Evolutionary conservation across 2,329 filamentous ascomycete species (phyloP), one percentile per base, ranked within the genome.

Genomic region (Proliferodiscus dingleyae): DNA sequence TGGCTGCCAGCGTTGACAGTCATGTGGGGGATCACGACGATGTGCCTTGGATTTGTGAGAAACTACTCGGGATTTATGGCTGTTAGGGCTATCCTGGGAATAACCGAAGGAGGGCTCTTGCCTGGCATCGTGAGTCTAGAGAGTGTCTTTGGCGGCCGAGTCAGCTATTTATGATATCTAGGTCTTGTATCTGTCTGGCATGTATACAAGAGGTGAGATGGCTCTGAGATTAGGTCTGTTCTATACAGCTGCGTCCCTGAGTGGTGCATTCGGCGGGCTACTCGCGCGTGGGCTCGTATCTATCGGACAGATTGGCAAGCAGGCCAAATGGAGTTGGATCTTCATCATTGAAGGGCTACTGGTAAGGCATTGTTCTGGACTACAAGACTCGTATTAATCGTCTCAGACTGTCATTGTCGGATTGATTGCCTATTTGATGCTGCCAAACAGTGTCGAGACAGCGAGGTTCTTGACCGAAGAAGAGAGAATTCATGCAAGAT

Each of bases 21-120:
- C 2, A 62, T 74, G 2, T 87, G 83, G 83, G 83, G 83, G 2
- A 72, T 89, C 30, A 78, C 85, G 2, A 82, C 81, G 0, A 73
- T 84, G 60, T 87, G 80, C 0, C 47, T 61, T 22, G 87, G 86
- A 1, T 61, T 62, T 39, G 57, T 61, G 9, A 47, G 44, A 26
- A 59, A 58, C 21, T 59, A 57, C 43, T 66, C 71, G 3, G 72
- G 75, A n/a, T 83, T 86, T 44, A 70, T 80, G 2, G 75, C 72
- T 6, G 77, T 83, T 11, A 72, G 81, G 15, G 78, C 78, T 6
- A 59, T 86, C 24, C 67, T 86, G 4, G 82, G 82, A 7, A 54
- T 81, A 3, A 75, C 77, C 0, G 83, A 86, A 62, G 81, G 80
- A 30, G 82, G 81, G 0, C 63, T 86, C 28, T 64, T 85, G 2